A percentile compares a stretch with the other conserved stretches of the same genome.
Evolutionary conservation across 2,329 filamentous ascomycete species (phyloP).

Genomic region (Alternaria arbusti): DNA sequence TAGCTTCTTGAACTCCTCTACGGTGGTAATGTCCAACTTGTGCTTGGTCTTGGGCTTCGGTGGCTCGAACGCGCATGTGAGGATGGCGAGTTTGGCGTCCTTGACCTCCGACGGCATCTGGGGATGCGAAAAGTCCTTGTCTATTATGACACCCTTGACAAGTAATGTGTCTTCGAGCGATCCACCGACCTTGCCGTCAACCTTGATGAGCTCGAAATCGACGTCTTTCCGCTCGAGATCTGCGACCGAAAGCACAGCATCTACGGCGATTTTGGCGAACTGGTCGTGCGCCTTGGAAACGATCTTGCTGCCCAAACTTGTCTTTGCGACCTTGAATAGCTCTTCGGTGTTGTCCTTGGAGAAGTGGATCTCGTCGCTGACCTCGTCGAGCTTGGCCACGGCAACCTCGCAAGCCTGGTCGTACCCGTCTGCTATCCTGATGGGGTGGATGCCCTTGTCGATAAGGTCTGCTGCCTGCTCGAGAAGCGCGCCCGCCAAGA

Average conservation of each 20-base stretch:
- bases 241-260: slow-evolving; percentile 94
- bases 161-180: slow-evolving; percentile 90
- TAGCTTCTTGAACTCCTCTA: slow-evolving; percentile 98
- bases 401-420: slow-evolving; percentile 98
- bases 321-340: slow-evolving; percentile 92
- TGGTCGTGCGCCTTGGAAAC: slow-evolving; percentile 99
- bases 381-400: slow-evolving; percentile 87
- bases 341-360: slow-evolving; percentile 80
- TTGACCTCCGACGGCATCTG: slow-evolving; percentile 97
- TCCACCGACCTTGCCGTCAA: slow-evolving; percentile 97
- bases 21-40: slow-evolving; percentile 94
- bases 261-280: slow-evolving; percentile 95
- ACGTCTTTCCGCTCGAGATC: slow-evolving; percentile 96
- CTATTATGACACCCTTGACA: slow-evolving; percentile 96
- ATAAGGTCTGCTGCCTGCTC: slow-evolving; percentile 98
- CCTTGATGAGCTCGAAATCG: slow-evolving; percentile 98
- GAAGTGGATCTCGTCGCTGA: slow-evolving; percentile 91
- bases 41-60: slow-evolving; percentile 99
- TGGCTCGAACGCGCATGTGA: slow-evolving; percentile 97
- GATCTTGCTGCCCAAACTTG: slow-evolving; percentile 96
- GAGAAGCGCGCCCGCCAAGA: slow-evolving; percentile 89
- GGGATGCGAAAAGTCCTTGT: slow-evolving; percentile 99
- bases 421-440: slow-evolving; percentile 97
- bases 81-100: slow-evolving; percentile 95
- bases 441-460: slow-evolving; percentile 99